These are phyloP conservation scores for Capsella bursapastoris DNA, from an alignment of 345 rosid genomes.

Conservation along the genomic window DNA sequence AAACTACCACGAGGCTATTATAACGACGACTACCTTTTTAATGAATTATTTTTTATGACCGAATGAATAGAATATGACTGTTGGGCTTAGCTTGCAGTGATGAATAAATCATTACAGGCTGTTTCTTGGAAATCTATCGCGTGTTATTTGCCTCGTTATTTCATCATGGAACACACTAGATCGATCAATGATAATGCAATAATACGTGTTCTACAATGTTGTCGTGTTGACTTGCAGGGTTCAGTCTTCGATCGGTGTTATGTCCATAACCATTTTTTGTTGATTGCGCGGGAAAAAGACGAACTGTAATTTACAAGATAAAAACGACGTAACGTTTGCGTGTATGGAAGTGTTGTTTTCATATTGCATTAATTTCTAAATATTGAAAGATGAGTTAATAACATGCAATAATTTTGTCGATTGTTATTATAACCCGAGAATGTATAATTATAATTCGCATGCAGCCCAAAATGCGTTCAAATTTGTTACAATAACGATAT, in stretches of 20 bases:
- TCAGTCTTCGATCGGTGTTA: neutral
- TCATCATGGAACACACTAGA: neutral
- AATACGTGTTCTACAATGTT: neutral
- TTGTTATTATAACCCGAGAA: neutral
- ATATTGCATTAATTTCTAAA: neutral
- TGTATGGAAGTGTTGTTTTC: neutral
- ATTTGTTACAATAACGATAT: too few species aligned
- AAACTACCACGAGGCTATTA: constrained; percentile 7
- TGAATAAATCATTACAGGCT: constrained; percentile 26
- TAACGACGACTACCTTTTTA: neutral
- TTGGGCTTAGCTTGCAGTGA: constrained; percentile 20
- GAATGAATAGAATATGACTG: constrained; percentile 3
- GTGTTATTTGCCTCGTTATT: constrained; percentile 15
- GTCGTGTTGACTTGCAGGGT: constrained; percentile 31
- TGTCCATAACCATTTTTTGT: neutral
- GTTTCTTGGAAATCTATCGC: constrained; percentile 11
- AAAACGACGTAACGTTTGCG: neutral
- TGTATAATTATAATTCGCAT: neutral
- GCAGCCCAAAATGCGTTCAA: too few species aligned
- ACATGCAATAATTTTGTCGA: neutral
- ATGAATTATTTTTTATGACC: constrained; percentile 19
- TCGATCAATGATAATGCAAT: neutral
- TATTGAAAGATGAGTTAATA: neutral
- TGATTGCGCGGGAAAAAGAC: neutral
- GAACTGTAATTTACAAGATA: neutral